These are phyloP conservation scores for Trichosporon faecale DNA, from an alignment of 1,284 basidiomycete genomes.

Conservation along the genomic window DNA sequence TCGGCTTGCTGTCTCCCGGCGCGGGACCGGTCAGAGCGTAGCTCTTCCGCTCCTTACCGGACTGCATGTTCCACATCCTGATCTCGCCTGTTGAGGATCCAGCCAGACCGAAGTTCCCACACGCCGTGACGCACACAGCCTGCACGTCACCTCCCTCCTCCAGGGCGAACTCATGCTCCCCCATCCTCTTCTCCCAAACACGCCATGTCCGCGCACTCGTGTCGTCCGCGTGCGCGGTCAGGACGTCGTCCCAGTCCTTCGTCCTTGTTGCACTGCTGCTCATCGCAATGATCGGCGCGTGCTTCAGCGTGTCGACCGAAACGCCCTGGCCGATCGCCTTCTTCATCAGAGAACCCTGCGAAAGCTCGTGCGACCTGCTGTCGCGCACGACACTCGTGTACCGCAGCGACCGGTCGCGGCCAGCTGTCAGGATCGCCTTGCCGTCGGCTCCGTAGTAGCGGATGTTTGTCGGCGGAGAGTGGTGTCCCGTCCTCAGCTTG, in stretches of 20 bases:
- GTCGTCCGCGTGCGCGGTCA: constrained; percentile 83
- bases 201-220: constrained; percentile 79
- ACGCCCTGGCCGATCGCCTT: constrained; percentile 78
- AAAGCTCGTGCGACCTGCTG: constrained; percentile 87
- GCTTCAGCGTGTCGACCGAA: constrained; percentile 74
- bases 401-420: constrained; percentile 77
- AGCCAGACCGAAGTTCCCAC: constrained; percentile 91
- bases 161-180: constrained; percentile 60
- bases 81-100: constrained; percentile 75
- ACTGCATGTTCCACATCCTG: constrained; percentile 93
- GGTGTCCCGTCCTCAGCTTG: constrained; percentile 89
- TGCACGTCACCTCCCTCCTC: constrained; percentile 53
- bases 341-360: constrained; percentile 85
- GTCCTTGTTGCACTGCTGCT: constrained; percentile 75
- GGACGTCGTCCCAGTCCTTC: constrained; percentile 96
- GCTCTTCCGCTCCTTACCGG: constrained; percentile 76
- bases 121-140: constrained; percentile 87
- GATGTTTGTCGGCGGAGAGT: constrained; percentile 83
- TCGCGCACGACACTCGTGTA: constrained; percentile 91
- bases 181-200: constrained; percentile 74
- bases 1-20: constrained; percentile 59
- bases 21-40: constrained; percentile 62
- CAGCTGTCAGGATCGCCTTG: constrained; percentile 83
- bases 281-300: constrained; percentile 71
- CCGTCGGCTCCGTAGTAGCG: constrained; percentile 95